Percentiles rank a stretch among this genome's conserved stretches.
Evolutionary conservation across 148 eudicot species (phyloP).

Genomic region (Beta vulgaris): DNA sequence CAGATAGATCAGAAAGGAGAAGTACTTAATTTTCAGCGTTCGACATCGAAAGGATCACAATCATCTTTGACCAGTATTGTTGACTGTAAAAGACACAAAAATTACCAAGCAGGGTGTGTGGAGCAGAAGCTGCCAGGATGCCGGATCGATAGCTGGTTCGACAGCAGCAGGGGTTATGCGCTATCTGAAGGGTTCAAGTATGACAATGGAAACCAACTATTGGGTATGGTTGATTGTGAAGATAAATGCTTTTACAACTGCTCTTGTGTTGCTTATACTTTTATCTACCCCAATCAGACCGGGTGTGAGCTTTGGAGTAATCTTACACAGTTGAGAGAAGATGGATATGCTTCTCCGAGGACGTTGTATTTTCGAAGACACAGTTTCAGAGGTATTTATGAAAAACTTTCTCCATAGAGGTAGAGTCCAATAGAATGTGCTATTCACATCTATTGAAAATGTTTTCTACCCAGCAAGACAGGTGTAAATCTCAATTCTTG

Average conservation of each 20-base stretch:
- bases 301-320: slow-evolving; percentile 43
- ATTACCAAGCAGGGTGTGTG: slow-evolving; percentile 21
- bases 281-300: slow-evolving; percentile 25
- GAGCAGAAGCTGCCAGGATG: slow-evolving; percentile 26
- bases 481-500: too few relatives aligned
- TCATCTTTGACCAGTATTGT: not conserved
- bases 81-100: not conserved
- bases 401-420: too few relatives aligned
- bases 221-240: slow-evolving; percentile 35
- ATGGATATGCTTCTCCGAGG: not conserved
- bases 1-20: slow-evolving; percentile 1
- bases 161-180: slow-evolving; percentile 11
- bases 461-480: too few relatives aligned
- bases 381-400: not conserved
- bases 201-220: slow-evolving; percentile 1
- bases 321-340: slow-evolving; percentile 2
- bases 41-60: not conserved
- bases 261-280: slow-evolving; percentile 40
- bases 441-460: too few relatives aligned
- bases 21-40: not conserved
- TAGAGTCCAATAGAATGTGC: too few relatives aligned
- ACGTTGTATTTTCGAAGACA: slow-evolving; percentile 10
- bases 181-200: slow-evolving; percentile 17
- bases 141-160: slow-evolving; percentile 25
- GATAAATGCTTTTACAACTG: slow-evolving; percentile 33